Conservation (phyloP, 371 early-diverging fungal genomes). For the Actinomucor elegans region DNA sequence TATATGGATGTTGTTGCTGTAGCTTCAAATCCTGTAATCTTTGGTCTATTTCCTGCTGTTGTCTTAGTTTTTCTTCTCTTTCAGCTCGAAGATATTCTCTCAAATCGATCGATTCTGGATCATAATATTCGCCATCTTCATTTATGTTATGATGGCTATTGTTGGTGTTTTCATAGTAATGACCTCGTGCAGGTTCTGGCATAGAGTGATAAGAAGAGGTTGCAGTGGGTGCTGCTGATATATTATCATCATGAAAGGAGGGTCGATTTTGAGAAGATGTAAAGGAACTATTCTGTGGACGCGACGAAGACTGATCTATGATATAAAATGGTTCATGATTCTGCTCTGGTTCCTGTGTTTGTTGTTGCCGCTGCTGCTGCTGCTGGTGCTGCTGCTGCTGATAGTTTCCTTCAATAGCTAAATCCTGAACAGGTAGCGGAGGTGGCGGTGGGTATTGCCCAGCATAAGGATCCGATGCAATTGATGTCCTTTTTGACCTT, state of each 20-base stretch:
- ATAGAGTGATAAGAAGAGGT: neutral
- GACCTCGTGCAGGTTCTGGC: neutral
- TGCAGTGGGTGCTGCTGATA: neutral
- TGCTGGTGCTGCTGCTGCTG: neutral
- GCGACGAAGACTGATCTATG: conserved; percentile 5
- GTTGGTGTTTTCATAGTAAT: conserved; percentile 3
- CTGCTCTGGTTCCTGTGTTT: neutral
- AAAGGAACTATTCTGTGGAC: neutral
- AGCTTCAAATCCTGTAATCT: too few relatives aligned
- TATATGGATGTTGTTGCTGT: neutral
- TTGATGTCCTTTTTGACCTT: neutral
- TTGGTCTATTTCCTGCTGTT: conserved; percentile 5
- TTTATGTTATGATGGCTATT: neutral
- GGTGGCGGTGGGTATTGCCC: conserved; percentile 36
- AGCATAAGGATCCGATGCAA: conserved; percentile 31
- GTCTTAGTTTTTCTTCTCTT: conserved; percentile 18
- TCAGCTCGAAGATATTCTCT: conserved; percentile 24
- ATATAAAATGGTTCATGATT: conserved; percentile 12
- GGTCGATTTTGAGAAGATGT: neutral
- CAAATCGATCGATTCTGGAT: conserved; percentile 20
- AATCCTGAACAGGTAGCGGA: conserved; percentile 11
- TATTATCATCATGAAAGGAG: conserved; percentile 3
- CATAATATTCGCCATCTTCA: conserved; percentile 12
- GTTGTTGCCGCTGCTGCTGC: neutral
- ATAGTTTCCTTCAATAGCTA: neutral